Evolutionary conservation across 208 protist species (phyloP), one percentile per base, ranked within the genome.

Genomic region (Tritrichomonas foetus): DNA sequence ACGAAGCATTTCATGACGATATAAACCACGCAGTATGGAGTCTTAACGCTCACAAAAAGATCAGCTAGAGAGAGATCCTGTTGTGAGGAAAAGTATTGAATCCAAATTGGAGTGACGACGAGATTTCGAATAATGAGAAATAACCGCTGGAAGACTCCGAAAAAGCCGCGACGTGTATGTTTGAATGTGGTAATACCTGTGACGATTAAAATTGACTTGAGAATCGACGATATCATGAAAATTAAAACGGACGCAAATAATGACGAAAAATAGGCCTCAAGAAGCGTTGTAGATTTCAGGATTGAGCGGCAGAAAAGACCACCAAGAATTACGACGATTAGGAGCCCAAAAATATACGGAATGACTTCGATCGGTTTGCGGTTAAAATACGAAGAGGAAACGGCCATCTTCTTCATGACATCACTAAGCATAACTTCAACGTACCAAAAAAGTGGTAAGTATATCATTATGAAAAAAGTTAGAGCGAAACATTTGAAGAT

Each of bases 401-500:
- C 44, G 1, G 78, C 47, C 78, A 89, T 89, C 39, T 89, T 89
- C 57, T 89, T 49, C 41, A 89, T 89, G 27, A 89, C 47, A 89
- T 82, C 74, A 22, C 22, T 13, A 27, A 82, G 11, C 22, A n/a
- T 82, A 50, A 3, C 50, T 50, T 82, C 74, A 82, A 82, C 50
- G 16, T 16, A 61, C 53, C 53, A 61, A 61, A 61, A 61, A 22
- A 61, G 5, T 22, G 53, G 53, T 16, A 61, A 61, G 53, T 61
- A 61, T 22, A 61, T 22, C 5, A 61, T 16, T 22, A 22, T 61
- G 5, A 61, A 61, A 61, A 61, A 22, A 22, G 53, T 61, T 61
- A 61, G 16, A 22, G 5, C 16, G 16, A 61, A 61, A 61, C 16
- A 22, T 61, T 61, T 5, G 16, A 61, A 61, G 5, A 61, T 16